Percentiles rank a stretch among this genome's conserved stretches.
Evolutionary conservation across 225 moss, liverwort and hornwort genomes (phyloP).

Genomic region (Physcomitrellopsis africana): DNA sequence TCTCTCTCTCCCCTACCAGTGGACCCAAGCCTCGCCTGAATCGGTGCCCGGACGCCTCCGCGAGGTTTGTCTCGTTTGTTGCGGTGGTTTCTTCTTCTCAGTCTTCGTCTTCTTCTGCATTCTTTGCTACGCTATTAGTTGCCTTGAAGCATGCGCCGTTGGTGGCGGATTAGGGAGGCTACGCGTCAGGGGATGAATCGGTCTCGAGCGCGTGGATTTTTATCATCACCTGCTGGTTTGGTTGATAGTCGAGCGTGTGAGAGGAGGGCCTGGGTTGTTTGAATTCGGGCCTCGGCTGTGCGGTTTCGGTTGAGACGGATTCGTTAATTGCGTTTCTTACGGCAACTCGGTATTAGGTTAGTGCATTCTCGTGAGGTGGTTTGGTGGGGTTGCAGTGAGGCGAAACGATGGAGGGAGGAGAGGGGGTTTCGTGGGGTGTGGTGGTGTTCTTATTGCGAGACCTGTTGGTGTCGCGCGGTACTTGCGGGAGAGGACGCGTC

Average conservation of each 20-base stretch:
- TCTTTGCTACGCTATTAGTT: too few relatives aligned
- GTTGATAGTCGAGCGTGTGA: neutral
- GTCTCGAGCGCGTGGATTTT: constrained; percentile 7
- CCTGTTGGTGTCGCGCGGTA: constrained; percentile 2
- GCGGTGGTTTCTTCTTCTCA: neutral
- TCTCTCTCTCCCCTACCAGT: neutral
- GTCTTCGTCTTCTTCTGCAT: too few relatives aligned
- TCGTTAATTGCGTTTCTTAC: neutral
- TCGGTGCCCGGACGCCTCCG: constrained; percentile 16
- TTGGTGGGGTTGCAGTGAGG: neutral
- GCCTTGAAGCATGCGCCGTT: neutral
- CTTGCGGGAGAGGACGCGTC: constrained; percentile 21
- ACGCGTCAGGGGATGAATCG: constrained; percentile 19
- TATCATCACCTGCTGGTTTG: neutral
- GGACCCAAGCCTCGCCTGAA: neutral
- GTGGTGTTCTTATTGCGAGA: constrained; percentile 7
- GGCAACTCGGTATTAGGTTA: constrained; percentile 30
- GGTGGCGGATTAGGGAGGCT: constrained; percentile 2
- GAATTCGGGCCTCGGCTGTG: constrained; percentile 12
- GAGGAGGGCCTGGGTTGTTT: constrained; percentile 8
- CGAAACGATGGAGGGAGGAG: neutral
- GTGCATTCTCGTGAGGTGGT: neutral
- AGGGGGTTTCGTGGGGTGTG: constrained; percentile 21
- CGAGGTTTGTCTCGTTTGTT: neutral
- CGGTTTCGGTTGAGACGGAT: neutral